Conservation (phyloP, 352 stramenopile species). For the Pythium insidiosum region DNA sequence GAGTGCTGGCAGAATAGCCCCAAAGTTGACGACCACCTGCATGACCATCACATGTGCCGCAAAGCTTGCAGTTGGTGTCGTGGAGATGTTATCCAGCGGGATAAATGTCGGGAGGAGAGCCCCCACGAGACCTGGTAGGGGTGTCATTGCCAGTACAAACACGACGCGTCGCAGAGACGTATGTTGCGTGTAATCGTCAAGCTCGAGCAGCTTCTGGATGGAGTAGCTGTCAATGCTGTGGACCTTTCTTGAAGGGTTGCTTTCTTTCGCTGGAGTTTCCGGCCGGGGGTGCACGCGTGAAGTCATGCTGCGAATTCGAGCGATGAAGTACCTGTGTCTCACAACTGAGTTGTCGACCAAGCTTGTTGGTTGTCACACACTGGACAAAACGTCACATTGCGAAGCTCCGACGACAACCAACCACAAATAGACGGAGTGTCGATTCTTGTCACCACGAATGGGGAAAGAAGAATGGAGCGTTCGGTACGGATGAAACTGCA, state of each 20-base stretch:
- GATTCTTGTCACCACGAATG: too few relatives aligned
- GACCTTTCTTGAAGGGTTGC: too few relatives aligned
- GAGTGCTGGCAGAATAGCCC: background rate
- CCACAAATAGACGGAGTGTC: background rate
- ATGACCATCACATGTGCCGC: background rate
- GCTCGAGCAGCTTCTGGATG: slow-evolving; percentile 1
- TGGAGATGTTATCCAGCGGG: slow-evolving; percentile 2
- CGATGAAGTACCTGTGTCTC: too few relatives aligned
- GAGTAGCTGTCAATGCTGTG: too few relatives aligned
- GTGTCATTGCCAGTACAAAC: slow-evolving; percentile 2
- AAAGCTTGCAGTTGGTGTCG: slow-evolving; percentile 1
- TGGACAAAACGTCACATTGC: too few relatives aligned
- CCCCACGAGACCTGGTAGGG: slow-evolving; percentile 5
- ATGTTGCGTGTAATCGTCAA: slow-evolving; percentile 4
- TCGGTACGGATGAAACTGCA: background rate
- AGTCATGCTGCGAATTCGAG: too few relatives aligned
- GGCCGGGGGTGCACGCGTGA: too few relatives aligned
- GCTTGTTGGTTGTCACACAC: too few relatives aligned
- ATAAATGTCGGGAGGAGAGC: slow-evolving; percentile 6
- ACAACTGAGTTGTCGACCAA: too few relatives aligned
- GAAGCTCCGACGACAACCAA: too few relatives aligned
- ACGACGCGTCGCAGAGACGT: background rate
- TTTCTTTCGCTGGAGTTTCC: too few relatives aligned
- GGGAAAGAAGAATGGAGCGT: too few relatives aligned
- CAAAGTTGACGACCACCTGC: background rate